Base-by-base conservation (phyloP, 352 stramenopile species). In the Globisporangium apiculatum region DNA sequence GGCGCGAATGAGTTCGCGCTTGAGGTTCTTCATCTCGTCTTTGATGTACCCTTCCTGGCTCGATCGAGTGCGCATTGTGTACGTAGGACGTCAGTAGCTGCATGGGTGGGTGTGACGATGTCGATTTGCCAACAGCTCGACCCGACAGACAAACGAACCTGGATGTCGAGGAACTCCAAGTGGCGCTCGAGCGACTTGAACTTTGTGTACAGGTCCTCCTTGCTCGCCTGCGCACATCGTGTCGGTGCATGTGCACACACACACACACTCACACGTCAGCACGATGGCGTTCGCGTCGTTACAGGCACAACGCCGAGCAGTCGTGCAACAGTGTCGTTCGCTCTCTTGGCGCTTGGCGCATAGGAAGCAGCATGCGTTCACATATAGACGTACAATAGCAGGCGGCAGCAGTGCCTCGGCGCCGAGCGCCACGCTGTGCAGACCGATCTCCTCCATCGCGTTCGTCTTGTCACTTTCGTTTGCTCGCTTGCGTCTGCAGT, bases 11-110 rank as follows among this genome's bases (percentile, higher is more conserved):
- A 99, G 80, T 72, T 99, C 97, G 17, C 97, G 81, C 82, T 99
- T 98, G 12, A 99, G 83, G 73, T 99, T 99, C 62, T 98, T 98
- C 95, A 99, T 99, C 66, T 99, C 98, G 68, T 99, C 97, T 79
- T 99, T 99, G 69, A 99, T 97, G 76, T 99, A 99, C 59, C 98
- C 95, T 71, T 99, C 96, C 73, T 97, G 72, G 8, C n/a, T 31
- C 24, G 24, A 3, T 31, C 24, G 24, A 31, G 24, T 31, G 24
- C 24, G 24, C 24, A 3, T 3, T 31, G 24, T 3, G 24, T 31
- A 31, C 24, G 24, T 31, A 31, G 24, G 24, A 31, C 24, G 47
- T 37, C 12, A 51, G 5, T 36, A 36, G 7, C 4, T 10, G 11
- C 36, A 35, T 43, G 40, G 40, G 40, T 12, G 40, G 11, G 15